phyloP scores from a whole-genome alignment of 2,329 filamentous ascomycete genomes.

The Neofusicoccum parvum region DNA sequence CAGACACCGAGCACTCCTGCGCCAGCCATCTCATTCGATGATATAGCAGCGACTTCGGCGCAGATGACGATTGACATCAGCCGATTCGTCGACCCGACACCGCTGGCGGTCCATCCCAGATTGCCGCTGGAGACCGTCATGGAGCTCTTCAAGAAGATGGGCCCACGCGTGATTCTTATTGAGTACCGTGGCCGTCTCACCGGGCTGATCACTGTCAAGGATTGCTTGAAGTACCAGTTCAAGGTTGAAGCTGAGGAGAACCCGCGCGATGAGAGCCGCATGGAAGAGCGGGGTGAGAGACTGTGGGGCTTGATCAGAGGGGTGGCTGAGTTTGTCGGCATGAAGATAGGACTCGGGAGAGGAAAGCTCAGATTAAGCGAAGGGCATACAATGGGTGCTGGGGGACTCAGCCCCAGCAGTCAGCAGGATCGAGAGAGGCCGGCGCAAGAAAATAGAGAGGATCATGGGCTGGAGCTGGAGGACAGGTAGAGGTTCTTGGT shows the following conservation, averaged over 20 bases:
- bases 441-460: constrained; percentile 2
- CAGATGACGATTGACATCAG: constrained; percentile 73
- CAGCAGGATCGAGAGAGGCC: background rate
- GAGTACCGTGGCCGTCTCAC: constrained; percentile 83
- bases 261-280: constrained; percentile 16
- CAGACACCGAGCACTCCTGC: constrained; percentile 32
- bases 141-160: constrained; percentile 98
- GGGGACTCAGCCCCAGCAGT: background rate
- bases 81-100: constrained; percentile 85
- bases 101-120: constrained; percentile 86
- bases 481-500: constrained; percentile 1
- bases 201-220: constrained; percentile 92
- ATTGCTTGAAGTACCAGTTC: constrained; percentile 96
- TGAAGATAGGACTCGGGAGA: constrained; percentile 1
- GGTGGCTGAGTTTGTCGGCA: constrained; percentile 13
- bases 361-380: constrained; percentile 20
- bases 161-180: constrained; percentile 87
- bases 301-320: constrained; percentile 18
- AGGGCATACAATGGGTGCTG: constrained; percentile 2
- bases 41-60: constrained; percentile 57
- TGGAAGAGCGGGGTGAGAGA: constrained; percentile 19
- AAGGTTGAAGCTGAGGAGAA: constrained; percentile 87
- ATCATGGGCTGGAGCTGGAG: constrained; percentile 15
- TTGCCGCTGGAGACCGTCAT: constrained; percentile 95
- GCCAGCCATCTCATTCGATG: constrained; percentile 58